A percentile compares a stretch with the other conserved stretches of the same genome.
phyloP scores from a whole-genome alignment of 805 yeast genomes.

The Candida loeiensis region DNA sequence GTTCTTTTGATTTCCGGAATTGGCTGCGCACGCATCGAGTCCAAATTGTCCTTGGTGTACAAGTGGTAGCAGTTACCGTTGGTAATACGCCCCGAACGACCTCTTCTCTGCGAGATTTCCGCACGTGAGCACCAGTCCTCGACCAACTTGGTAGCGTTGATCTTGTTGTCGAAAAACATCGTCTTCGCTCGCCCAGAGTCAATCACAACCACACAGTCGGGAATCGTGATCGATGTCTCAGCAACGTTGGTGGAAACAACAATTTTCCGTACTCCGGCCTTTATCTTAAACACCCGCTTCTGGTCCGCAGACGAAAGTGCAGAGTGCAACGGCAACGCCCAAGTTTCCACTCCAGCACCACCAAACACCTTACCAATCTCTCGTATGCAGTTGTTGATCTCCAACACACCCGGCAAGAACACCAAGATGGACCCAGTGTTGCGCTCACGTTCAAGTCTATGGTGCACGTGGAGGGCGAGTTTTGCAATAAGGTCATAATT shows the following conservation, averaged over 20 bases:
- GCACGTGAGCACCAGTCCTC: conserved; percentile 91
- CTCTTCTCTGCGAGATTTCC: conserved; percentile 85
- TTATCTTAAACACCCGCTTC: conserved; percentile 60
- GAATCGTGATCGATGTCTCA: conserved; percentile 94
- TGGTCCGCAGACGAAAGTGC: conserved; percentile 83
- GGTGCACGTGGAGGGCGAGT: conserved; percentile 53
- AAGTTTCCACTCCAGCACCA: conserved; percentile 21
- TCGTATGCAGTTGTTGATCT: conserved; percentile 66
- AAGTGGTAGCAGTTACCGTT: conserved; percentile 79
- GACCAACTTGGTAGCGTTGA: conserved; percentile 65
- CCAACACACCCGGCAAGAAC: conserved; percentile 88
- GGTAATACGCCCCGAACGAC: conserved; percentile 96
- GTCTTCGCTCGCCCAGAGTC: conserved; percentile 86
- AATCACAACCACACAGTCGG: conserved; percentile 89
- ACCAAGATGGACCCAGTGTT: conserved; percentile 74
- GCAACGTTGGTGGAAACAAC: conserved; percentile 93
- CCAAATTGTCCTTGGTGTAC: conserved; percentile 58
- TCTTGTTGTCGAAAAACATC: conserved; percentile 62
- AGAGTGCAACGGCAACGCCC: conserved; percentile 79
- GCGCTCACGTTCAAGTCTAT: conserved; percentile 35
- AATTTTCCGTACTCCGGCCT: conserved; percentile 60
- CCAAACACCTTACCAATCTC: conserved; percentile 22
- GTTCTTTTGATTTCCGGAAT: conserved; percentile 87
- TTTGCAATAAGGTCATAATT: conserved; percentile 70
- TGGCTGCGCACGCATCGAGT: conserved; percentile 65